phyloP scores from a whole-genome alignment of 129 eudicot genomes.

The Escallonia herrerae region DNA sequence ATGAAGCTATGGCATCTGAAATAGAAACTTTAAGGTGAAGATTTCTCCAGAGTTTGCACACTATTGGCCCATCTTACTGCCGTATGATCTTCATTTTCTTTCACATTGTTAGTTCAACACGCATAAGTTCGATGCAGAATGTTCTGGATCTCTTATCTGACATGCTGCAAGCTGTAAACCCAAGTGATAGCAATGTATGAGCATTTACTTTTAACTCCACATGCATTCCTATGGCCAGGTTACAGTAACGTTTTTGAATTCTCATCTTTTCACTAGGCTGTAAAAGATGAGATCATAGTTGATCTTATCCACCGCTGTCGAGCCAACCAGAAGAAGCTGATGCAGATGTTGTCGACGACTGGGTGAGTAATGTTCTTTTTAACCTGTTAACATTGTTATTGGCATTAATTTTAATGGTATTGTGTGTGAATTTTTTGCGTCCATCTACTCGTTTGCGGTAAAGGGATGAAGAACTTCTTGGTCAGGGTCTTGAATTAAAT shows the following conservation, averaged over 20 bases:
- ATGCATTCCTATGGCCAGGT: neutral
- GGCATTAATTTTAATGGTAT: neutral
- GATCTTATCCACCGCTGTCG: constrained; percentile 86
- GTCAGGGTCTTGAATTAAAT: constrained; percentile 67
- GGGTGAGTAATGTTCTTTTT: no score
- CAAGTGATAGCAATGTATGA: constrained; percentile 59
- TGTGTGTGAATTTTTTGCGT: no score
- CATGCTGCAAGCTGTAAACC: constrained; percentile 82
- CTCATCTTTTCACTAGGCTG: constrained; percentile 39
- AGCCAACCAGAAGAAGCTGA: constrained; percentile 81
- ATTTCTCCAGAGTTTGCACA: no score
- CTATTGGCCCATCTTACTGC: no score
- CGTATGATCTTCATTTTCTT: no score
- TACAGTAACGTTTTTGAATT: neutral
- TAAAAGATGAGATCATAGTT: constrained; percentile 74
- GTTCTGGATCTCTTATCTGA: no score
- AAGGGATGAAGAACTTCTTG: constrained; percentile 92
- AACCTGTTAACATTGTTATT: no score
- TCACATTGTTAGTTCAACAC: no score
- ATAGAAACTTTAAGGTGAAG: no score
- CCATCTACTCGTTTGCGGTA: constrained; percentile 2
- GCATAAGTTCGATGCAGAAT: no score
- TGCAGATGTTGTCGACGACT: constrained; percentile 57
- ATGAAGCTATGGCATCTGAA: no score
- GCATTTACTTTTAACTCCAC: neutral